Base-by-base conservation (phyloP, 345 rosid genomes). In the Eucalyptus curtisii region DNA sequence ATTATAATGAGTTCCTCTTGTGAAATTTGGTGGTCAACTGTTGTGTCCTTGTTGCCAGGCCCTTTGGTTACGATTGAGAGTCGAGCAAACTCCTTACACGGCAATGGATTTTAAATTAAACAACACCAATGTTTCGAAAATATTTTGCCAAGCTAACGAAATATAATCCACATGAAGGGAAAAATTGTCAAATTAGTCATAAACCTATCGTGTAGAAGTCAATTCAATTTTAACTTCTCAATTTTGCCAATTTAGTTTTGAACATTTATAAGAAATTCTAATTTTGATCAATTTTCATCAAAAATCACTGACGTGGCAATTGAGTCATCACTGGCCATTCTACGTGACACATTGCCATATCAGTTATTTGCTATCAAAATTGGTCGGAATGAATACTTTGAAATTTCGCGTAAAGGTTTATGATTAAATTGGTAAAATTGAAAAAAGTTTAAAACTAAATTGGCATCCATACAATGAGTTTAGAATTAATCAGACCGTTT, bases 391-490 rank as follows among this genome's bases (percentile, higher is more conserved):
- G 31, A 25, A 27, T 59, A 12, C 2, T 27, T 27, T 25, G 31
- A 27, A 59, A 59, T 59, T 59, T 27, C 3, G 8, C 0, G 2
- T 12, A 59, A 59, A 59, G 8, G 1, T 25, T 59, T 25, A 16
- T 2, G 14, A 16, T 17, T 52, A 17, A 49, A 49, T 14, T 49
- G 6, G 52, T 16, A 52, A 52, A 52, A 52, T 52, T 15, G 22
- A n/a, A n/a, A 13, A 49, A 14, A 49, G 19, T 50, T 50, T 50
- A 61, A 61, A 61, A 61, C 1, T 27, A 27, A 27, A 61, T 30
- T 13, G 3, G 4, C 2, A 61, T 61, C 1, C 2, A 2, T 30
- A 6, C 15, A 27, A 30, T 10, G 5, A 0, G 3, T 22, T 55
- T 55, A 24, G 6, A 25, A 55, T 25, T 55, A 24, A 55, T 55